Evolutionary conservation across 2,329 filamentous ascomycete species (phyloP), one percentile per base, ranked within the genome.

Genomic region (Fusarium sp.): DNA sequence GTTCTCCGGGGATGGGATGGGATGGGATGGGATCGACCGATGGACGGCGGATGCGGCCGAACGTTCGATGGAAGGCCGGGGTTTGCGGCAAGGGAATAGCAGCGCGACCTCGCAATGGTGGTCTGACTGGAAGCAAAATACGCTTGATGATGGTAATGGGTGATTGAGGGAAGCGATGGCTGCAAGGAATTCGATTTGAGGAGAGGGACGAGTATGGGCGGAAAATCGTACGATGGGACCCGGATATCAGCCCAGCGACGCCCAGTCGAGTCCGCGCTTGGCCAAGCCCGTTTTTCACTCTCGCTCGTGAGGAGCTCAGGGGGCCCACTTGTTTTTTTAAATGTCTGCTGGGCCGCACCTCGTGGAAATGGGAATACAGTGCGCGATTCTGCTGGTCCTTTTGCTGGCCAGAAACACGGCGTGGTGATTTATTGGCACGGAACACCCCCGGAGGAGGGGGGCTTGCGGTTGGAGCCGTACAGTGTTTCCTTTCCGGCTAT

Each of bases 161-260:
- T 70, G 70, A 68, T 75, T 74, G 77, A 75, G 67, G 39, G 74
- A 73, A 74, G 73, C 70, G 73, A 76, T 69, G 63, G 61, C 65
- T 78, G 76, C 76, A 79, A 78, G 77, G 74, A 77, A 77, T 76
- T 79, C 76, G 65, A 69, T 69, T 73, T 79, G 77, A 72, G 74
- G 73, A 76, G 74, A 76, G 66, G 70, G 73, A 69, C 68, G 63
- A 72, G 73, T 45, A 72, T 59, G 64, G 59, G 56, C 72, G 65
- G 69, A 73, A 72, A 79, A 81, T 81, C 80, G 80, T 81, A 81
- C 78, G 79, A 81, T 80, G 75, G 75, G 73, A 73, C 73, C 69
- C 61, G 67, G 71, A 75, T 72, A 80, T 80, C 77, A 80, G 78
- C 71, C 78, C 78, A 79, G 75, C 67, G 76, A 72, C 65, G 69